Evolutionary conservation across 805 yeast species (phyloP), one percentile per base, ranked within the genome.

Genomic region (Tetrapisispora phaffii): DNA sequence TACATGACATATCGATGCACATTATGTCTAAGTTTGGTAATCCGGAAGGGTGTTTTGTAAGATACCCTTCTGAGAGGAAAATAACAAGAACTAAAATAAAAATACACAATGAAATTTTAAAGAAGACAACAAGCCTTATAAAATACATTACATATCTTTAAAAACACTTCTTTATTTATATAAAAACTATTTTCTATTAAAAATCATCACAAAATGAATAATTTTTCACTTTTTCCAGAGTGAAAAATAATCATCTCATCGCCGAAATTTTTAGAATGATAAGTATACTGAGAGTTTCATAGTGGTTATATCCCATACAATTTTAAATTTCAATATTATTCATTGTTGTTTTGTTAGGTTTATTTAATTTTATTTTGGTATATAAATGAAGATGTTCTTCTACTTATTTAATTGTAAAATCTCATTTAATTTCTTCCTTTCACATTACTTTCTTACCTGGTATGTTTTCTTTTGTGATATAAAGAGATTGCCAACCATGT

Each of bases 11-110:
- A 51, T 49, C 49, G 55, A 48, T 45, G 47, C 44, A 47, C 43
- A 46, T 39, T 26, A 56, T 55, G 62, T 56, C 62, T 44, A 45
- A 56, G 62, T 62, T 42, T 58, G 63, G 63, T 58, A 58, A 50
- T 58, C 62, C 63, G 54, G 60, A 58, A 58, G 63, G 56, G 51
- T 53, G 47, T 46, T n/a, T 44, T 39, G 26, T 34, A 40, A 29
- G 37, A 26, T 41, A 34, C 39, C 24, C 22, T 28, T 34, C 24
- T 33, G 8, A 34, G 24, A 40, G 21, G 15, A 21, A 5, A n/a
- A 31, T 16, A 34, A 39, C 8, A 21, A 39, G 31, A 29, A 22
- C 5, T 23, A 24, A 17, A n/a, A 12, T 7, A 40, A 40, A 10
- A 28, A 28, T 28, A 5, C 13, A 12, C 5, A 28, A 28, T 28